phyloP scores from a whole-genome alignment of 2,329 filamentous ascomycete genomes.

The Neofusicoccum ribis region DNA sequence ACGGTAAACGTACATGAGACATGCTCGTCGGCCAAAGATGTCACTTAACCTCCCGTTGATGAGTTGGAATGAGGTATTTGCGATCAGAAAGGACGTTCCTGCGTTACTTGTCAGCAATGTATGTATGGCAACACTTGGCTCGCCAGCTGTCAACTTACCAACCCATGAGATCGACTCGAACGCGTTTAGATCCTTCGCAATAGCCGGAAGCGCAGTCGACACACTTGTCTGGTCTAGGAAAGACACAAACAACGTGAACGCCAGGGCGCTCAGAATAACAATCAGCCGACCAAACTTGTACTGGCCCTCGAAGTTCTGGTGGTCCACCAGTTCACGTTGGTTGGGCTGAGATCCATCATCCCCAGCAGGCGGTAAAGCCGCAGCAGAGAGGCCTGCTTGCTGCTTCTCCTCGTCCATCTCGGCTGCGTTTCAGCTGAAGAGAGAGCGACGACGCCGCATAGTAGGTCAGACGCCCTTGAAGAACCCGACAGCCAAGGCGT shows the following conservation, averaged over 20 bases:
- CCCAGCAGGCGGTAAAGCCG: background rate
- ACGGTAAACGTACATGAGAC: background rate
- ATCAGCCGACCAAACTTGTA: background rate
- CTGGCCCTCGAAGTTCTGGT: conserved; percentile 11
- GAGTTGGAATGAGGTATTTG: conserved; percentile 22
- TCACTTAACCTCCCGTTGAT: conserved; percentile 27
- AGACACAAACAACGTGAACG: conserved; percentile 30
- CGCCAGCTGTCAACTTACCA: background rate
- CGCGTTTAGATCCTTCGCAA: conserved; percentile 34
- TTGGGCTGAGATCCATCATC: background rate
- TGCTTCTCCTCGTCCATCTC: conserved; percentile 9
- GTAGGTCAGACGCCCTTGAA: background rate
- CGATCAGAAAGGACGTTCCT: conserved; percentile 24
- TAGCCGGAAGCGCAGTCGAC: conserved; percentile 45
- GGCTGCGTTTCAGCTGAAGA: background rate
- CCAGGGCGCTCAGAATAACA: conserved; percentile 5
- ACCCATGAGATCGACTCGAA: conserved; percentile 10
- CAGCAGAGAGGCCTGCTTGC: background rate
- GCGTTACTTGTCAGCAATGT: background rate
- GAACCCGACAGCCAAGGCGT: background rate
- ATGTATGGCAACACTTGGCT: too few species aligned
- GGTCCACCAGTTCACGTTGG: background rate
- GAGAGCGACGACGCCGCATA: background rate
- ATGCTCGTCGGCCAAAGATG: conserved; percentile 28
- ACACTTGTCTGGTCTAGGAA: conserved; percentile 43